A percentile compares a stretch with the other conserved stretches of the same genome.
phyloP scores from a whole-genome alignment of 208 protist genomes.

The Trypanosoma cruzi region DNA sequence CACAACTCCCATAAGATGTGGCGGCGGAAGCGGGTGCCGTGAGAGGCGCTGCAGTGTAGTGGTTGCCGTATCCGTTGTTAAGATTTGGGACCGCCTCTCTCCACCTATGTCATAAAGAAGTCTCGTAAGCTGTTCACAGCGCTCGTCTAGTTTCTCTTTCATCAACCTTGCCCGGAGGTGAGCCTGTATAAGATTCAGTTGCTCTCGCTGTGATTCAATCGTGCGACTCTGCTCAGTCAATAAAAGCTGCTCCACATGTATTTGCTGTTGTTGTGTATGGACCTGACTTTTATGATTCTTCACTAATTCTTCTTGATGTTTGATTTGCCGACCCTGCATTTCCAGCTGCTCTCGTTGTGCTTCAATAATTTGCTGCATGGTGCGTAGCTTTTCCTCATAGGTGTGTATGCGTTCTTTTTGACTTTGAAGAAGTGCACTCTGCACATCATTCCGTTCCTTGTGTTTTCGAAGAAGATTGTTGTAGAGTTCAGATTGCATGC shows the following conservation, averaged over 20 bases:
- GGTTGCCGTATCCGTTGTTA: neutral
- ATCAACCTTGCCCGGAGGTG: slow-evolving; percentile 35
- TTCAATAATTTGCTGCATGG: slow-evolving; percentile 87
- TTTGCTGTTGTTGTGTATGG: slow-evolving; percentile 56
- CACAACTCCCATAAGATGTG: slow-evolving; percentile 18
- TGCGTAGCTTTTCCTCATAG: slow-evolving; percentile 81
- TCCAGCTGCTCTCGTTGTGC: slow-evolving; percentile 63
- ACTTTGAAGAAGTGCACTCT: slow-evolving; percentile 73
- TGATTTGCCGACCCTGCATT: slow-evolving; percentile 54
- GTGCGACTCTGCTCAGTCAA: slow-evolving; percentile 69
- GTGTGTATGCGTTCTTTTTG: slow-evolving; percentile 81
- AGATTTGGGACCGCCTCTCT: neutral
- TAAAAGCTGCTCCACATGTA: slow-evolving; percentile 72
- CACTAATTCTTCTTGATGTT: slow-evolving; percentile 53
- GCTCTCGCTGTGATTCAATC: slow-evolving; percentile 68
- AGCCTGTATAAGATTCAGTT: slow-evolving; percentile 61
- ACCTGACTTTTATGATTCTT: slow-evolving; percentile 50
- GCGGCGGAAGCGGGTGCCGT: neutral
- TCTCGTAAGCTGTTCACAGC: slow-evolving; percentile 23
- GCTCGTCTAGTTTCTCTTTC: slow-evolving; percentile 28
- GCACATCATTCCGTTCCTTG: slow-evolving; percentile 89
- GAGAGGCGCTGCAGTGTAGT: neutral
- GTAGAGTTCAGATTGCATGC: slow-evolving; percentile 80
- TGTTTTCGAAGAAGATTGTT: slow-evolving; percentile 79
- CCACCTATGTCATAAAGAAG: slow-evolving; percentile 14